Evolutionary conservation across 208 protist genomes (phyloP).

Genomic region (Trichomonas vaginalis): DNA sequence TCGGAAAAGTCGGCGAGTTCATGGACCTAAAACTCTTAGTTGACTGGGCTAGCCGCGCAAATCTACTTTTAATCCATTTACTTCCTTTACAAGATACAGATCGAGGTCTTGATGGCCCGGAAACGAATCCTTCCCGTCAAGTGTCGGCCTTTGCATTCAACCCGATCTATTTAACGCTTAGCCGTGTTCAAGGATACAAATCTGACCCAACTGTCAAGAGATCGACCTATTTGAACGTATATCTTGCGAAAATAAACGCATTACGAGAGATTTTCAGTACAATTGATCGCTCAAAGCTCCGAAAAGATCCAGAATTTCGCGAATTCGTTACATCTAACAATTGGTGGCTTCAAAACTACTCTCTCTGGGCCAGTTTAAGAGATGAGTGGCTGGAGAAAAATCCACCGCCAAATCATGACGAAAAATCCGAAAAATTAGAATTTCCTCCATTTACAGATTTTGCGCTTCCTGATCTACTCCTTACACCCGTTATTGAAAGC

Average conservation of each 20-base stretch:
- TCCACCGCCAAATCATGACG: neutral
- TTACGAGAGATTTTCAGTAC: neutral
- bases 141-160: slow-evolving; percentile 9
- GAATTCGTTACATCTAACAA: neutral
- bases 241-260: neutral
- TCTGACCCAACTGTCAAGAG: no score
- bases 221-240: neutral
- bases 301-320: neutral
- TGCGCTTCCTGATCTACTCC: neutral
- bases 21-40: neutral
- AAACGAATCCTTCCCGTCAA: neutral
- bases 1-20: neutral
- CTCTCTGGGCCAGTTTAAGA: neutral
- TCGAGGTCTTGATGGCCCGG: neutral
- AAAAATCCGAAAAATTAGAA: neutral
- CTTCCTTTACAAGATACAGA: neutral
- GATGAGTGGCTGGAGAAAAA: neutral
- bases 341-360: neutral
- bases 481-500: neutral
- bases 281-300: neutral
- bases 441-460: neutral
- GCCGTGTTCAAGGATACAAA: neutral
- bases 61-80: neutral
- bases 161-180: neutral
- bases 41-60: neutral